These are phyloP conservation scores for Plasmodiophora brassicae DNA, from an alignment of 208 protist species.

Conservation along the genomic window DNA sequence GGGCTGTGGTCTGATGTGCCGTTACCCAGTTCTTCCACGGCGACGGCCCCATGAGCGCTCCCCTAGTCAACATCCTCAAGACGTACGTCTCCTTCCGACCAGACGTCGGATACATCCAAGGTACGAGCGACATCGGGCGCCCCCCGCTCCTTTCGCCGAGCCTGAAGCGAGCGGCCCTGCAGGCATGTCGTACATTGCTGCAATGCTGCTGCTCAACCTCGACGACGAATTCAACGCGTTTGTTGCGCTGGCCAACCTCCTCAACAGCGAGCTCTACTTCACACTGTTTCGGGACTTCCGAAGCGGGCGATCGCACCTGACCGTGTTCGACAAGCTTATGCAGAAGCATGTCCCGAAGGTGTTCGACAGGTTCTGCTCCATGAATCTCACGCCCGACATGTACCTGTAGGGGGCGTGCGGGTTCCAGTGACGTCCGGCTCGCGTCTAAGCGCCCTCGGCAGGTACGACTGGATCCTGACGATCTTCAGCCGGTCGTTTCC, in stretches of 20 bases:
- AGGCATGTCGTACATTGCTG: slow-evolving; percentile 57
- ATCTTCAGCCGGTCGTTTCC: slow-evolving; percentile 50
- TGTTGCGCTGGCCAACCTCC: slow-evolving; percentile 48
- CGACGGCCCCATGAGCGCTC: slow-evolving; percentile 29
- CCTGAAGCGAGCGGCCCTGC: not conserved
- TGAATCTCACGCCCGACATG: slow-evolving; percentile 36
- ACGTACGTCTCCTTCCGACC: slow-evolving; percentile 53
- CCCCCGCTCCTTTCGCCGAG: not conserved
- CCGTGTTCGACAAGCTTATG: slow-evolving; percentile 5
- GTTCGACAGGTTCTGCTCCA: not conserved
- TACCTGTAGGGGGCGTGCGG: too few species aligned
- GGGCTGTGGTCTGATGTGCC: not conserved
- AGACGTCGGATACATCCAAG: slow-evolving; percentile 57
- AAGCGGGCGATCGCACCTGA: not conserved
- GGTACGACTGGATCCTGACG: slow-evolving; percentile 53
- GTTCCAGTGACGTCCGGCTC: too few species aligned
- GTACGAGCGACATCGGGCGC: too few species aligned
- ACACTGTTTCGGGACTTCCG: slow-evolving; percentile 42
- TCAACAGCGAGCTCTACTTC: slow-evolving; percentile 41
- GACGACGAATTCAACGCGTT: slow-evolving; percentile 50
- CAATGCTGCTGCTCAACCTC: slow-evolving; percentile 53
- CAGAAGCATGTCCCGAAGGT: not conserved
- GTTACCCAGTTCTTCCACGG: slow-evolving; percentile 42
- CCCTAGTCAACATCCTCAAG: slow-evolving; percentile 47
- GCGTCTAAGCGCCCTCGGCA: too few species aligned